Conservation (phyloP, 2,329 filamentous ascomycete species). For the Fusarium tjaetaba region DNA sequence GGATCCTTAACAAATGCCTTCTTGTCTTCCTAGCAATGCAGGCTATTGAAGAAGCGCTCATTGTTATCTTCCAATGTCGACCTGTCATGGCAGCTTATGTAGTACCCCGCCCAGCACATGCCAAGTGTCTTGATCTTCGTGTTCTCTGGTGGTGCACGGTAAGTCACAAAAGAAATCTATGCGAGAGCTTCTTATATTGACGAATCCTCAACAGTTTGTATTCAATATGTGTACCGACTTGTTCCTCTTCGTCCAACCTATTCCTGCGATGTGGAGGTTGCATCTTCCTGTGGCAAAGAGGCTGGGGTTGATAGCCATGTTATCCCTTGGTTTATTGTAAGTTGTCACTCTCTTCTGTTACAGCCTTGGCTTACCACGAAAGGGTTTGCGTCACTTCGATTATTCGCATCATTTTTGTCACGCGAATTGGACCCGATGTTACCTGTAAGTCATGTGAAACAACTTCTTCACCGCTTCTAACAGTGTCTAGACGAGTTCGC, state of each 20-base stretch:
- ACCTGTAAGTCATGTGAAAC: conserved; percentile 36
- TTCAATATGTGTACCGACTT: conserved; percentile 52
- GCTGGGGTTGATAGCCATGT: conserved; percentile 43
- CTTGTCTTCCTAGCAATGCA: conserved; percentile 44
- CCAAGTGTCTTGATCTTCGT: conserved; percentile 42
- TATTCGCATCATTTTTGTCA: conserved; percentile 43
- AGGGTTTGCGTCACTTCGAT: conserved; percentile 43
- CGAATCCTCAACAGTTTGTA: conserved; percentile 31
- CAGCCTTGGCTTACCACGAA: not conserved
- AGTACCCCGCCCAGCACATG: conserved; percentile 21
- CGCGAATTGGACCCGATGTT: conserved; percentile 36
- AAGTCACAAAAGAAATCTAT: not conserved
- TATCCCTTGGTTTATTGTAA: conserved; percentile 44
- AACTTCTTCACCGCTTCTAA: not conserved
- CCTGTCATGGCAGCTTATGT: conserved; percentile 44
- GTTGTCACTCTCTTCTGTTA: not conserved
- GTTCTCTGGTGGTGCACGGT: conserved; percentile 49
- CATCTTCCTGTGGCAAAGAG: conserved; percentile 46
- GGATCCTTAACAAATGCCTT: conserved; percentile 44
- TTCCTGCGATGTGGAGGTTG: conserved; percentile 50
- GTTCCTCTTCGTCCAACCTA: conserved; percentile 50
- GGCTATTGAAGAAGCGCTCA: conserved; percentile 44
- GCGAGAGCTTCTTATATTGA: not conserved
- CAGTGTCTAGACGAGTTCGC: conserved; percentile 35
- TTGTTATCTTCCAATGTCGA: conserved; percentile 44